phyloP scores from a whole-genome alignment of 768 basidiomycete genomes.

The Dacryopinax primogenitus region DNA sequence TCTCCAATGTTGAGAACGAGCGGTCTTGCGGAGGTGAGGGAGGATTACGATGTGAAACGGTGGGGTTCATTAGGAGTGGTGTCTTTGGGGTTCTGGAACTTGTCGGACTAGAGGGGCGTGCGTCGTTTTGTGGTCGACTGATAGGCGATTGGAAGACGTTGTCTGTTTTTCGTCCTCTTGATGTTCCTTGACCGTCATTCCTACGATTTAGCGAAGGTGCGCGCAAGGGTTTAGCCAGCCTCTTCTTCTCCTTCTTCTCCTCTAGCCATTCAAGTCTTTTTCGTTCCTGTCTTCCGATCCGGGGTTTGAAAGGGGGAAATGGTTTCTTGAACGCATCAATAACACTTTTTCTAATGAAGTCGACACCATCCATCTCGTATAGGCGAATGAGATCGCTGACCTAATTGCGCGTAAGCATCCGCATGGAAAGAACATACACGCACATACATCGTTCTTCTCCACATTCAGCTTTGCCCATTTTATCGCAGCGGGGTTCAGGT shows the following conservation, averaged over 20 bases:
- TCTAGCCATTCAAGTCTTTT: too few relatives aligned
- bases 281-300: slow-evolving; percentile 32
- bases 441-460: slow-evolving; percentile 57
- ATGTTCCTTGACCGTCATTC: too few relatives aligned
- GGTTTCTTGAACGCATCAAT: slow-evolving; percentile 46
- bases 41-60: background rate
- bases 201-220: too few relatives aligned
- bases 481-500: slow-evolving; percentile 80
- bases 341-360: slow-evolving; percentile 60
- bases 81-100: background rate
- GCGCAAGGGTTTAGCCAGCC: slow-evolving; percentile 8
- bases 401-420: slow-evolving; percentile 30
- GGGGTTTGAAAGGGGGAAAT: slow-evolving; percentile 38
- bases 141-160: background rate
- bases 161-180: too few relatives aligned
- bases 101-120: too few relatives aligned
- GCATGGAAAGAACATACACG: background rate
- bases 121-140: background rate
- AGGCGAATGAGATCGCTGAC: slow-evolving; percentile 56
- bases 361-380: slow-evolving; percentile 71
- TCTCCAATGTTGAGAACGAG: too few relatives aligned
- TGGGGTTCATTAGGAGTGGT: background rate
- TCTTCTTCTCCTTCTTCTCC: slow-evolving; percentile 32
- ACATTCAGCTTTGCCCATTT: slow-evolving; percentile 67
- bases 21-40: background rate